Conservation (phyloP, 306 rosid species). For the Acmispon strigosus region DNA sequence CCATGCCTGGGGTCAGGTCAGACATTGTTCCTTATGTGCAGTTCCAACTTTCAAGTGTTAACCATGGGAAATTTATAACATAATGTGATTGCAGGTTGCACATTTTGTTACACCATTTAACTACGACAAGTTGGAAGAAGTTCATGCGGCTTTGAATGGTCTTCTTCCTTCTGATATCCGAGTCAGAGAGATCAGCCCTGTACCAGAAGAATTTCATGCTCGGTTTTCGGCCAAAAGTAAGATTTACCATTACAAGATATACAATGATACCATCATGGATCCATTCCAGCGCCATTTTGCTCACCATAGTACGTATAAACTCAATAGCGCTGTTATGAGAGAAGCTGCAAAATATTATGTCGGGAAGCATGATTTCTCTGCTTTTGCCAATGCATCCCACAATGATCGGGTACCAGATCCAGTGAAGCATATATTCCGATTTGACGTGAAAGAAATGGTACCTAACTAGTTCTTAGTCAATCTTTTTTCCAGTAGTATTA, state of each 20-base stretch:
- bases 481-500: neutral
- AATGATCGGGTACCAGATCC: conserved; percentile 64
- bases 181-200: conserved; percentile 80
- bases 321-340: conserved; percentile 60
- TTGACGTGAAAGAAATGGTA: conserved; percentile 71
- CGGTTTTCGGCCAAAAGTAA: conserved; percentile 83
- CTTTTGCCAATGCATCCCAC: conserved; percentile 76
- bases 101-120: conserved; percentile 82
- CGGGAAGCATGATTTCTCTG: conserved; percentile 87
- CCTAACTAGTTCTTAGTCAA: neutral
- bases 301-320: conserved; percentile 65
- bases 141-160: conserved; percentile 79
- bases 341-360: conserved; percentile 74
- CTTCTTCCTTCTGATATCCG: conserved; percentile 88
- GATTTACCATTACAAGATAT: conserved; percentile 88
- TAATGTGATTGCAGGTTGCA: conserved; percentile 63
- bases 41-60: neutral
- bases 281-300: conserved; percentile 75
- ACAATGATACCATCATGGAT: conserved; percentile 71
- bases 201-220: conserved; percentile 73
- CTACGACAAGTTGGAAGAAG: conserved; percentile 52
- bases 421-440: conserved; percentile 62
- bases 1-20: conserved; percentile 98
- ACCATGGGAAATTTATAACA: conserved; percentile 17
- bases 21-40: conserved; percentile 21